Percentiles rank a stretch among this genome's conserved stretches.
These are phyloP conservation scores for Ophiostoma perfectum DNA, from an alignment of 2,329 filamentous ascomycete genomes.

Conservation along the genomic window DNA sequence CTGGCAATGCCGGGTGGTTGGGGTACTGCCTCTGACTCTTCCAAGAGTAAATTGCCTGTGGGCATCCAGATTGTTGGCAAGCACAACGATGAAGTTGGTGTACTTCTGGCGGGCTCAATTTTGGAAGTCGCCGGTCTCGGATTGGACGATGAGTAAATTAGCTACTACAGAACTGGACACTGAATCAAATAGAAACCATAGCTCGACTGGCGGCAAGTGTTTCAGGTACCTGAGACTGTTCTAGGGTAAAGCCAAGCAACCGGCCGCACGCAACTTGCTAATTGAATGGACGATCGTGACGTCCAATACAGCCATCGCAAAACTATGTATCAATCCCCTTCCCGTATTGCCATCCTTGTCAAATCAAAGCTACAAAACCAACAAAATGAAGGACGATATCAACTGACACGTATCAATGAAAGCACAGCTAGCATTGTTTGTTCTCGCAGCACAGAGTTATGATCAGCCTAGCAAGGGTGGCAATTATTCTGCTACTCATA, in stretches of 20 bases:
- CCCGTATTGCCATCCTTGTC: too few species aligned
- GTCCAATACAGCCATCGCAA: too few species aligned
- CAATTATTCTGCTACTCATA: background rate
- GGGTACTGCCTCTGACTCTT: slow-evolving; percentile 26
- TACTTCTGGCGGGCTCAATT: slow-evolving; percentile 31
- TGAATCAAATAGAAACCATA: too few species aligned
- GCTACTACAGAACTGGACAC: too few species aligned
- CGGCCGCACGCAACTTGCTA: too few species aligned
- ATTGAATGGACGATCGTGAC: too few species aligned
- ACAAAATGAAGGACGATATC: background rate
- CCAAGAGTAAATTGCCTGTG: slow-evolving; percentile 30
- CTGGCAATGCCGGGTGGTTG: slow-evolving; percentile 43
- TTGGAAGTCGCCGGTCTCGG: slow-evolving; percentile 33
- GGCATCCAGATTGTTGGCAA: slow-evolving; percentile 34
- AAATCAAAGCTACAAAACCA: too few species aligned
- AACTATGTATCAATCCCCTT: too few species aligned
- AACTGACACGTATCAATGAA: background rate
- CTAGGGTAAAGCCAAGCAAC: too few species aligned
- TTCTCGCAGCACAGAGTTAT: background rate
- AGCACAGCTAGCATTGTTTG: background rate
- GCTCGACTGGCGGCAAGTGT: too few species aligned
- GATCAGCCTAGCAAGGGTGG: background rate
- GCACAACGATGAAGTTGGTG: slow-evolving; percentile 30
- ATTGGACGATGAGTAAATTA: slow-evolving; percentile 23
- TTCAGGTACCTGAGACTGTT: too few species aligned